Base-by-base conservation (phyloP, 169 alveolate species). In the Eimeria sp. region DNA sequence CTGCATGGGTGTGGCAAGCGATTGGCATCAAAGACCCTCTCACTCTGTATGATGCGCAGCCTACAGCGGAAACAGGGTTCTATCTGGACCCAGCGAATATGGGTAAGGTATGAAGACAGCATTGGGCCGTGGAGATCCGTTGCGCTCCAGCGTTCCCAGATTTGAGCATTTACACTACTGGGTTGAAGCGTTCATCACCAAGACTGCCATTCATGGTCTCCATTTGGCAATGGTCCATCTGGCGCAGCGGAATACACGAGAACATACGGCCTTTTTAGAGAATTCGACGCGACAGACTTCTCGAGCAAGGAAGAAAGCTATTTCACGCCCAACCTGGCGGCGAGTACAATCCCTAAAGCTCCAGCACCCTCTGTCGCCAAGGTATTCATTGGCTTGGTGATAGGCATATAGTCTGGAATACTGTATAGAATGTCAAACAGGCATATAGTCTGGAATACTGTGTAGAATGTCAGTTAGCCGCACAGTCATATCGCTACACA, bases 301-400 rank as follows among this genome's bases (percentile, higher is more conserved):
- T 40, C 89, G 20, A n/a, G 43, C 65, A n/a, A 47, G 34, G 67
- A 30, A 27, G 89, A 80, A 49, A 27, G 89, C 65, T 80, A 80
- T 43, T 80, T 80, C 89, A 80, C 70, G 89, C 89, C 89, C 13
- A 80, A 80, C 13, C 63, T 80, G 49, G 89, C 72, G 30, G 89
- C 47, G 47, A 51, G 13, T 49, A 80, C 89, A 51, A n/a, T 4
- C 14, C 89, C 61, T 25, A 80, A 80, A 25, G 89, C 89, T 11
- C 89, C 89, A 47, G 89, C 89, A 49, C 89, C 89, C 40, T 80
- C 89, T 47, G 65, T 80, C 16, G 89, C 89, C 67, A 80, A 80
- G 65, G 89, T 80, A 80, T 27, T 75, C 84, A 73, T 40, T 75
- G 54, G 54, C 20, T 30, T 40, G 5, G 18, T 7, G 45, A 5